phyloP scores from a whole-genome alignment of 129 eudicot genomes.

The Flaveria brownii region DNA sequence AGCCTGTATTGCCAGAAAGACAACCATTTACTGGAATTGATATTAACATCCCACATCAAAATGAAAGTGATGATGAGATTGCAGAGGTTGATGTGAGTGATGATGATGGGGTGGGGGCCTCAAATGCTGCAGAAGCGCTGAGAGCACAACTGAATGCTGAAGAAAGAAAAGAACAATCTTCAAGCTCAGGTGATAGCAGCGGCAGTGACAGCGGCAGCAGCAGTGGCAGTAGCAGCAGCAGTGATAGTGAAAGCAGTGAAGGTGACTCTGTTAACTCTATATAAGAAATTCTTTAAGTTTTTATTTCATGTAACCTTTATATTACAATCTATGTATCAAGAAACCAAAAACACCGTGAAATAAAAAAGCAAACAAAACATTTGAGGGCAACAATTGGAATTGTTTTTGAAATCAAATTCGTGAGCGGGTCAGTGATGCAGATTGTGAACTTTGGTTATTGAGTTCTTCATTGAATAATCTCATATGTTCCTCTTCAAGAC shows the following conservation, averaged over 20 bases:
- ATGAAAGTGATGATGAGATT: slow-evolving; percentile 72
- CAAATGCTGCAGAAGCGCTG: slow-evolving; percentile 93
- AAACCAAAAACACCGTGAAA: slow-evolving; percentile 2
- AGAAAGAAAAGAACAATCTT: slow-evolving; percentile 49
- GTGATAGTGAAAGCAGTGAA: slow-evolving; percentile 72
- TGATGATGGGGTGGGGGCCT: slow-evolving; percentile 59
- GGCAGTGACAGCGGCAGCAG: slow-evolving; percentile 63
- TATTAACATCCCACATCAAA: slow-evolving; percentile 78
- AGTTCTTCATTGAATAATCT: slow-evolving; percentile 24
- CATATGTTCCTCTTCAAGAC: slow-evolving; percentile 30
- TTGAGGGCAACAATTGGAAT: not conserved
- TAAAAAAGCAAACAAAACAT: not conserved
- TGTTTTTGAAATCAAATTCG: slow-evolving; percentile 4
- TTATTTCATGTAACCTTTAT: slow-evolving; percentile 14
- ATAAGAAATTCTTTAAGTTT: slow-evolving; percentile 30
- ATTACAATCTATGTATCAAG: not conserved
- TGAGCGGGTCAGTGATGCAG: not conserved
- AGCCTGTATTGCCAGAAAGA: slow-evolving; percentile 35
- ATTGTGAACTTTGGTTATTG: not conserved
- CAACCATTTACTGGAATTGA: slow-evolving; percentile 68
- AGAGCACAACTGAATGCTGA: slow-evolving; percentile 82
- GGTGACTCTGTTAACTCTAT: slow-evolving; percentile 66
- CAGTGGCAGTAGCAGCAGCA: slow-evolving; percentile 47
- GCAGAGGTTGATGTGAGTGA: slow-evolving; percentile 86
- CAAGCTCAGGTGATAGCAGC: slow-evolving; percentile 70